phyloP scores from a whole-genome alignment of 345 rosid genomes.

The Corchorus capsularis region DNA sequence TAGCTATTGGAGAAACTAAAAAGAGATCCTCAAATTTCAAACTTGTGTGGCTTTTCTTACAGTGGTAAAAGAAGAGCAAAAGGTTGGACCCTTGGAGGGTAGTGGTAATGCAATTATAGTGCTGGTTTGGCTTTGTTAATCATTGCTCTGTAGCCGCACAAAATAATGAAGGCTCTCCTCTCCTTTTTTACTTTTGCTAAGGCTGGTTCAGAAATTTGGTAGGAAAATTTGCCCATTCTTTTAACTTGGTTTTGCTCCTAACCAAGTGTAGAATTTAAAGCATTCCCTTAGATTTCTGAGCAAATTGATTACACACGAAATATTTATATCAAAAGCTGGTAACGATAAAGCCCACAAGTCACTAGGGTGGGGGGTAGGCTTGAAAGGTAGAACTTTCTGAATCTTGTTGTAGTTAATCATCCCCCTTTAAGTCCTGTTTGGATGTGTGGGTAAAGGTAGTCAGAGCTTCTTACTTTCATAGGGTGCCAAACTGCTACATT shows the following conservation, averaged over 20 bases:
- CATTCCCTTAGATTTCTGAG: not conserved
- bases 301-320: too few relatives aligned
- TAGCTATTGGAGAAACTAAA: not conserved
- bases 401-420: too few relatives aligned
- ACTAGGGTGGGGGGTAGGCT: too few relatives aligned
- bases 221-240: not conserved
- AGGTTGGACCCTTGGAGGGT: not conserved
- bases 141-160: slow-evolving; percentile 5
- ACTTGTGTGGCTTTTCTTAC: not conserved
- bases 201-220: not conserved
- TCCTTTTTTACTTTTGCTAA: not conserved
- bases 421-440: too few relatives aligned
- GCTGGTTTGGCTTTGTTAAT: slow-evolving; percentile 12
- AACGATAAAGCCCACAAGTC: too few relatives aligned
- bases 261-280: not conserved
- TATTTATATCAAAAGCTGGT: too few relatives aligned
- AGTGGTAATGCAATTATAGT: slow-evolving; percentile 16
- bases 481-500: too few relatives aligned
- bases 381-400: too few relatives aligned
- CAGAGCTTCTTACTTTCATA: too few relatives aligned
- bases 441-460: too few relatives aligned
- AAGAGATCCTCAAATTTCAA: not conserved
- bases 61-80: not conserved
- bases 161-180: not conserved
- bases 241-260: not conserved